phyloP scores from a whole-genome alignment of 2,329 filamentous ascomycete genomes.

The Hypoxylon sp. region DNA sequence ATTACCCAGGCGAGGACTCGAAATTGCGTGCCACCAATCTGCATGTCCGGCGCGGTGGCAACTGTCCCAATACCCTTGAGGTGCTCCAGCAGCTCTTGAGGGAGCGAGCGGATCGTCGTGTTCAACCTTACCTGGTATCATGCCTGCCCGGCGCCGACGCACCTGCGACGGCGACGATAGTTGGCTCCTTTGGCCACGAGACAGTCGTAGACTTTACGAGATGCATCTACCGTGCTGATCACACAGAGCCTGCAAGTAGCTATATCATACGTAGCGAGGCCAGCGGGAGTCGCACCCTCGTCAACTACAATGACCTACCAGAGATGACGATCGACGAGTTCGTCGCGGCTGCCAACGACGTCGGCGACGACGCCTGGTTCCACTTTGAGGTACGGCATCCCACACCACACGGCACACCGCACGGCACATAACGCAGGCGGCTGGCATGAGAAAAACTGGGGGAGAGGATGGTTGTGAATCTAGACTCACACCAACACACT shows the following conservation, averaged over 20 bases:
- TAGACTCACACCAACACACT: slow-evolving; percentile 33
- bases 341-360: slow-evolving; percentile 48
- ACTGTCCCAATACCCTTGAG: slow-evolving; percentile 75
- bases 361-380: slow-evolving; percentile 62
- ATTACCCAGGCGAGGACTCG: slow-evolving; percentile 74
- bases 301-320: slow-evolving; percentile 72
- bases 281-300: slow-evolving; percentile 71
- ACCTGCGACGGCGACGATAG: slow-evolving; percentile 59
- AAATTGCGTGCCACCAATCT: slow-evolving; percentile 72
- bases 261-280: slow-evolving; percentile 71
- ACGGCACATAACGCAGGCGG: neutral
- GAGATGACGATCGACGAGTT: slow-evolving; percentile 75
- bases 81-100: slow-evolving; percentile 70
- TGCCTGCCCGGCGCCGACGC: slow-evolving; percentile 63
- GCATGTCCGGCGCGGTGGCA: slow-evolving; percentile 71
- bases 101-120: slow-evolving; percentile 31
- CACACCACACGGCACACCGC: neutral
- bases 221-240: slow-evolving; percentile 66
- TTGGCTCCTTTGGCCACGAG: slow-evolving; percentile 58
- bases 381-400: slow-evolving; percentile 70
- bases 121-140: slow-evolving; percentile 56
- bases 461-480: slow-evolving; percentile 13
- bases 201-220: slow-evolving; percentile 56
- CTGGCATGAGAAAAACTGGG: neutral
- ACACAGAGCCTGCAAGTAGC: slow-evolving; percentile 68